phyloP scores from a whole-genome alignment of 768 basidiomycete species.

The Pulveroboletus ravenelii region DNA sequence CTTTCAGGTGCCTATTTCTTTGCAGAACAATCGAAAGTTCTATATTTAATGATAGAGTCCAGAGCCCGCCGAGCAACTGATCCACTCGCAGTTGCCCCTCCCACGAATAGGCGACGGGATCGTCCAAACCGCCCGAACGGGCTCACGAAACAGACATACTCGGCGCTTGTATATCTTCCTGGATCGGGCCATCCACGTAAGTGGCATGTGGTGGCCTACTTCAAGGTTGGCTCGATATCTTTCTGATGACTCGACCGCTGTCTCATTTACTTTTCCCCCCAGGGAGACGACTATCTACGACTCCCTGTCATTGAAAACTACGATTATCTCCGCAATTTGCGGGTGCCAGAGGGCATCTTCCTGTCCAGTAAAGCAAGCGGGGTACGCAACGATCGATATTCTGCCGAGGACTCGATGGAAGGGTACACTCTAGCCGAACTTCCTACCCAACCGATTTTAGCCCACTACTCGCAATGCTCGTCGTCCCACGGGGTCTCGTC shows the following conservation, averaged over 20 bases:
- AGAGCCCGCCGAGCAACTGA: slow-evolving; percentile 60
- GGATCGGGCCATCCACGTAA: slow-evolving; percentile 55
- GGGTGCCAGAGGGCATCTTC: slow-evolving; percentile 68
- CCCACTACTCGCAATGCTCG: slow-evolving; percentile 6
- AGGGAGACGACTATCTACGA: slow-evolving; percentile 66
- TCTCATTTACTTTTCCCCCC: slow-evolving; percentile 11
- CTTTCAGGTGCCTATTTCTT: slow-evolving; percentile 50
- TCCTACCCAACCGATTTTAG: slow-evolving; percentile 5
- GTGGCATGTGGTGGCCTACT: slow-evolving; percentile 85
- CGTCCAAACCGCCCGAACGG: slow-evolving; percentile 74
- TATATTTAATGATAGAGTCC: slow-evolving; percentile 10
- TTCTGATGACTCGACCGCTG: neutral
- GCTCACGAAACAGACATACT: slow-evolving; percentile 84
- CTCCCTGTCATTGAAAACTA: slow-evolving; percentile 74
- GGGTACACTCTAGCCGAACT: slow-evolving; percentile 8
- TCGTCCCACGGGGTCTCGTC: slow-evolving; percentile 12
- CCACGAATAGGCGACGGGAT: slow-evolving; percentile 67
- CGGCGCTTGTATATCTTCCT: slow-evolving; percentile 65
- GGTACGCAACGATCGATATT: slow-evolving; percentile 23
- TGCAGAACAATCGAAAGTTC: neutral
- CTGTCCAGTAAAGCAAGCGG: slow-evolving; percentile 58
- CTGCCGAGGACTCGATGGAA: slow-evolving; percentile 16
- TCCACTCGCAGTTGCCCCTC: slow-evolving; percentile 51
- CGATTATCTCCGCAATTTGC: slow-evolving; percentile 63
- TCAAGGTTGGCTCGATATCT: slow-evolving; percentile 47